Percentiles rank a stretch among this genome's conserved stretches.
Conservation (phyloP, 2,329 filamentous ascomycete genomes). For the Botrytis squamosa region DNA sequence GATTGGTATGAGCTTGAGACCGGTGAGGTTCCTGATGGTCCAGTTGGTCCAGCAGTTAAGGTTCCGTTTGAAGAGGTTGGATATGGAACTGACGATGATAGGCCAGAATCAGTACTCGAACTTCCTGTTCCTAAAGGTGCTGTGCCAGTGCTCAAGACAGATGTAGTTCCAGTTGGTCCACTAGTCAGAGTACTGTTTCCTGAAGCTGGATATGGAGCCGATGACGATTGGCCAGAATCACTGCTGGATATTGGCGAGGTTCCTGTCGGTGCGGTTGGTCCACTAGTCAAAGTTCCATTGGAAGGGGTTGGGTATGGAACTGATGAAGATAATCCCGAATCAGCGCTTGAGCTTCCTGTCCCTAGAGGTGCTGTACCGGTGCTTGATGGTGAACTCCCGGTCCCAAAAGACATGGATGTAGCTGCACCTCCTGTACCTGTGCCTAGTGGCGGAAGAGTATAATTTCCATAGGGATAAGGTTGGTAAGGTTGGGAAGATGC, state of each 20-base stretch:
- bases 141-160: slow-evolving; percentile 2
- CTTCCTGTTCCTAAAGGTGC: slow-evolving; percentile 13
- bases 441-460: slow-evolving; percentile 1
- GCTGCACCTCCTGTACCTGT: slow-evolving; percentile 7
- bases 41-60: slow-evolving; percentile 18
- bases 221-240: neutral
- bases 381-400: slow-evolving; percentile 20
- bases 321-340: slow-evolving; percentile 16
- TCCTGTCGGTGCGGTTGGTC: slow-evolving; percentile 21
- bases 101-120: slow-evolving; percentile 19
- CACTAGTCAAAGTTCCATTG: slow-evolving; percentile 20
- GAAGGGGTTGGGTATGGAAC: slow-evolving; percentile 22
- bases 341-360: slow-evolving; percentile 18
- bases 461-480: slow-evolving; percentile 12
- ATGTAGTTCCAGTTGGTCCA: slow-evolving; percentile 18
- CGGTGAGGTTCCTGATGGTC: slow-evolving; percentile 15
- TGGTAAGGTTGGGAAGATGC: slow-evolving; percentile 16
- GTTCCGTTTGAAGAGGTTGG: slow-evolving; percentile 23
- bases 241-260: neutral
- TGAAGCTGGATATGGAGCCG: slow-evolving; percentile 11
- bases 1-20: slow-evolving; percentile 10
- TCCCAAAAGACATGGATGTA: neutral
- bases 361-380: neutral
- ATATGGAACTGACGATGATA: slow-evolving; percentile 22
- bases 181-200: slow-evolving; percentile 12